Percentiles rank a stretch among this genome's conserved stretches.
Evolutionary conservation across 2,329 filamentous ascomycete genomes (phyloP).

Genomic region (Penicillium sp.): DNA sequence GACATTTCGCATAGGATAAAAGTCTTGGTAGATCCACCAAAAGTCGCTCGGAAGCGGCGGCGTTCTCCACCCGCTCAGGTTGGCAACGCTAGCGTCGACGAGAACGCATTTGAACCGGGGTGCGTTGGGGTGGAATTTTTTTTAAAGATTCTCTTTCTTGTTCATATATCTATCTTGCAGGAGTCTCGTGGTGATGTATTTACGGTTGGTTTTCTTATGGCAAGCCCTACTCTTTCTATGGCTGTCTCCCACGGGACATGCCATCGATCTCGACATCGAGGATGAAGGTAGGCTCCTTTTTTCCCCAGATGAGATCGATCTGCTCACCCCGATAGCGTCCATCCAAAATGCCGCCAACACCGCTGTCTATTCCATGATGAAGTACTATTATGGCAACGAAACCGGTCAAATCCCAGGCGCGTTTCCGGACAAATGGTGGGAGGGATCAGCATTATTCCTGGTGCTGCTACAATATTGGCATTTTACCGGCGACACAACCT

Average conservation of each 20-base stretch:
- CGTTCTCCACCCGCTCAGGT: conserved; percentile 10
- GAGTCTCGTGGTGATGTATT: conserved; percentile 9
- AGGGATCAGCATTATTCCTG: conserved; percentile 63
- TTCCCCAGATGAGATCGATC: background rate
- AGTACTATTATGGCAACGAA: conserved; percentile 49
- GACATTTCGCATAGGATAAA: too few relatives aligned
- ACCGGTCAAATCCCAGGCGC: conserved; percentile 49
- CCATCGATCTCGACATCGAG: conserved; percentile 26
- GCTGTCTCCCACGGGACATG: conserved; percentile 7
- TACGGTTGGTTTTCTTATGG: conserved; percentile 1
- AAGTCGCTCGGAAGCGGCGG: conserved; percentile 2
- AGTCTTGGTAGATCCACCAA: conserved; percentile 17
- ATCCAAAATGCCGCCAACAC: conserved; percentile 42
- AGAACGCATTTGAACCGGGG: conserved; percentile 15
- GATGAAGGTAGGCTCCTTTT: conserved; percentile 20
- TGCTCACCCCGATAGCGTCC: conserved; percentile 28
- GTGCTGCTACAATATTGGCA: conserved; percentile 65
- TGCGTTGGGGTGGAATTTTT: background rate
- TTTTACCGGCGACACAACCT: conserved; percentile 58
- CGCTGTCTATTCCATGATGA: conserved; percentile 47
- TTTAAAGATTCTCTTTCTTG: too few relatives aligned
- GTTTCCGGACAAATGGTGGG: conserved; percentile 70
- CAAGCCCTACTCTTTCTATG: conserved; percentile 4
- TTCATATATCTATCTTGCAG: too few relatives aligned
- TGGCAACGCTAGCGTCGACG: conserved; percentile 24